Evolutionary conservation across 768 basidiomycete genomes (phyloP).

Genomic region (Auriscalpium vulgare): DNA sequence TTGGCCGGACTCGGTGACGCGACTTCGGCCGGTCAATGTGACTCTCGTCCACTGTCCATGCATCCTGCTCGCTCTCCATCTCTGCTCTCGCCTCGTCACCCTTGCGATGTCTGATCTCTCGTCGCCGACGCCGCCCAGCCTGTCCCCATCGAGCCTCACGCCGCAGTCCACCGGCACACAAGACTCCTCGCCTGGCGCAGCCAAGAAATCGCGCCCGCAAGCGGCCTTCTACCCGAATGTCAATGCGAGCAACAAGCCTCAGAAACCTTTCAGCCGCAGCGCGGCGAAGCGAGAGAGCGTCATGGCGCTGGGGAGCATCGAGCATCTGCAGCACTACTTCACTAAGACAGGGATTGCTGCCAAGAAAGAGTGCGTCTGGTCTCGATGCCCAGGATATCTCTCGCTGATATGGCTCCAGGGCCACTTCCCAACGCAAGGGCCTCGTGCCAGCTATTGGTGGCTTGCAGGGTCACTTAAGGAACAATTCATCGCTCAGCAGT

Average conservation of each 20-base stretch:
- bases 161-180: conserved; percentile 49
- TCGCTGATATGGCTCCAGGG: conserved; percentile 29
- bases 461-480: conserved; percentile 20
- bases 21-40: neutral
- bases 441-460: conserved; percentile 76
- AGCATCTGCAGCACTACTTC: conserved; percentile 93
- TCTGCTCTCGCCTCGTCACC: neutral
- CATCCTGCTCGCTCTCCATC: neutral
- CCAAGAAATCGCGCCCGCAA: conserved; percentile 52
- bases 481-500: conserved; percentile 33
- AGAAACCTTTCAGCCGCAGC: conserved; percentile 82
- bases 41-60: neutral
- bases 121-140: conserved; percentile 42
- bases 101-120: conserved; percentile 21
- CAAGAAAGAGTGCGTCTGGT: conserved; percentile 54
- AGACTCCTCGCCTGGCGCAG: conserved; percentile 27
- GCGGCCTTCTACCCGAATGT: conserved; percentile 75
- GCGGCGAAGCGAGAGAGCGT: conserved; percentile 93
- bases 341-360: conserved; percentile 77
- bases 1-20: neutral
- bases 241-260: conserved; percentile 60
- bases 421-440: conserved; percentile 42
- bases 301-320: conserved; percentile 91
- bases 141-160: conserved; percentile 50
- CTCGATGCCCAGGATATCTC: neutral